Evolutionary conservation across 139 green algal genomes (phyloP), one percentile per base, ranked within the genome.

Genomic region (Axilococcus clingmanii): DNA sequence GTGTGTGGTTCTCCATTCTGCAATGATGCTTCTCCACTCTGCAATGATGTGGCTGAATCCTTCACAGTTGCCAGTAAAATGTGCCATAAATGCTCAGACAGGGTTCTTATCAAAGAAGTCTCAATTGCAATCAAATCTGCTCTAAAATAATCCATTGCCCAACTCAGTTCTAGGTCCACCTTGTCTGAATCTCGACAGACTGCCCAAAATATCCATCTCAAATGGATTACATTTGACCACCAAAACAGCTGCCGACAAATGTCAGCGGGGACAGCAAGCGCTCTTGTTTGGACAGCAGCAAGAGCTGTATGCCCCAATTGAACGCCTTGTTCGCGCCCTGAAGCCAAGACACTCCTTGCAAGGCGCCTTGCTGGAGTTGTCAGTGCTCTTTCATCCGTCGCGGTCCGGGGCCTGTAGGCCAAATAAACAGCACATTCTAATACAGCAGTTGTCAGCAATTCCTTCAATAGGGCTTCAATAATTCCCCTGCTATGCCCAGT

Each of bases 321-420:
- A 17, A 68, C 37, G 43, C 81, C 74, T 60, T 68, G 63, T 31
- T 79, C 70, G 1, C 60, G 50, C 1, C 83, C 77, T 27, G 87
- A 64, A 48, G 54, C 68, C 52, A 89, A 69, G 46, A 86, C 67
- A 24, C 79, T 91, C 17, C 83, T 65, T 2, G 80, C 81, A 9
- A 90, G 47, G 22, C 83, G 74, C 17, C 83, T 65, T 0, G 83
- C 83, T 0, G 81, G 76, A 7, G 75, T 44, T 93, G 81, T 22
- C 75, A 31, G 1, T 29, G 37, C 11, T 69, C 49, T 29, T 11
- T 14, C 11, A 17, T 30, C 9, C 9, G 41, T 32, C 12, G 41
- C 12, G 9, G 33, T 11, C 41, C 9, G 41, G 9, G 33, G 33
- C 12, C 9, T 38, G 33, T 17, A 17, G 33, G 12, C 9, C 9